phyloP scores from a whole-genome alignment of 2,329 filamentous ascomycete genomes.

The Aspergillus vadensis region DNA sequence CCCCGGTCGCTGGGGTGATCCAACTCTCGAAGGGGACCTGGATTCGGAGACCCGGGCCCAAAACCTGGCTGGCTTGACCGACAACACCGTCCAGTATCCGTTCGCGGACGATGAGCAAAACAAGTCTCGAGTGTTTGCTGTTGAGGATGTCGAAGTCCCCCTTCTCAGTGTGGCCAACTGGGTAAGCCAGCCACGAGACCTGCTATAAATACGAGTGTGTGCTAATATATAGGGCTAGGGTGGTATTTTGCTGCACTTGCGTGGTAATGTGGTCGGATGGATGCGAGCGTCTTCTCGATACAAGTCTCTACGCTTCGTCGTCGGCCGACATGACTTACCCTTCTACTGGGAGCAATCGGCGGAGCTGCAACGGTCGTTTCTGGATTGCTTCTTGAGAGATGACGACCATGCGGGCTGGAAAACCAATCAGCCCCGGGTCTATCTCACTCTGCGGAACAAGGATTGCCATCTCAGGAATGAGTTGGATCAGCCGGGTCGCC shows the following conservation, averaged over 20 bases:
- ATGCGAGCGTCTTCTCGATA: slow-evolving; percentile 61
- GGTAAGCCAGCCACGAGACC: slow-evolving; percentile 37
- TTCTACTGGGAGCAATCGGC: slow-evolving; percentile 71
- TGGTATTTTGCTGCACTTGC: slow-evolving; percentile 65
- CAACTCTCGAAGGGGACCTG: slow-evolving; percentile 15
- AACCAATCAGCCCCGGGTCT: slow-evolving; percentile 57
- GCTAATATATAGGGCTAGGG: slow-evolving; percentile 26
- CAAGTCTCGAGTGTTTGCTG: slow-evolving; percentile 61
- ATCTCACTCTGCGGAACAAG: slow-evolving; percentile 62
- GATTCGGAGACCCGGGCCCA: slow-evolving; percentile 4
- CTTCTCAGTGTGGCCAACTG: slow-evolving; percentile 68
- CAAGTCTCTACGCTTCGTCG: slow-evolving; percentile 69
- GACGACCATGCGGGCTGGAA: slow-evolving; percentile 53
- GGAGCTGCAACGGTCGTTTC: slow-evolving; percentile 64
- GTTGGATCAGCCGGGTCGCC: slow-evolving; percentile 49
- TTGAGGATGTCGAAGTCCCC: slow-evolving; percentile 67
- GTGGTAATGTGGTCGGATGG: slow-evolving; percentile 68
- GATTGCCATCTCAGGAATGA: slow-evolving; percentile 65
- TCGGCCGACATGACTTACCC: slow-evolving; percentile 67
- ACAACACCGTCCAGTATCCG: slow-evolving; percentile 37
- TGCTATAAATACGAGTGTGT: neutral
- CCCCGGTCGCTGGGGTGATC: slow-evolving; percentile 22
- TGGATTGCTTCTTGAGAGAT: slow-evolving; percentile 68
- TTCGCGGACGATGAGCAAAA: slow-evolving; percentile 66
- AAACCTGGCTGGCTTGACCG: neutral